Evolutionary conservation across 257 asterid genomes (phyloP).

Genomic region (Solanum rostratum): DNA sequence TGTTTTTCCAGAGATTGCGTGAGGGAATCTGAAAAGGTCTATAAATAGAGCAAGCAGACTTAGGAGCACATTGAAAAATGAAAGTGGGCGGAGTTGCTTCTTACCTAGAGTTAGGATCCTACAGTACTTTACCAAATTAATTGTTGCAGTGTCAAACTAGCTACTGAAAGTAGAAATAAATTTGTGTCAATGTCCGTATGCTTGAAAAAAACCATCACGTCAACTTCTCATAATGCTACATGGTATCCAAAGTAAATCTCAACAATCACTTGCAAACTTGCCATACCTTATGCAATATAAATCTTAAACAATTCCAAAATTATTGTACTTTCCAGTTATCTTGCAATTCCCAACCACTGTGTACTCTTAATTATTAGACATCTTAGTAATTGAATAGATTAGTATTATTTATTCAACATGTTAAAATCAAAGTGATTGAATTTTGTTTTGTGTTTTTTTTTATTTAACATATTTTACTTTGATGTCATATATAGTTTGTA

Average conservation of each 20-base stretch:
- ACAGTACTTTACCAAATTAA: background rate
- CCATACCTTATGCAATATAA: background rate
- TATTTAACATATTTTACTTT: background rate
- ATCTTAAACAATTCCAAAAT: background rate
- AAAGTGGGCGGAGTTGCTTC: background rate
- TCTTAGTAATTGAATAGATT: background rate
- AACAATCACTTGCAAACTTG: background rate
- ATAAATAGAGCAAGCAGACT: background rate
- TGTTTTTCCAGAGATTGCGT: background rate
- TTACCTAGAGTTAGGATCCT: background rate
- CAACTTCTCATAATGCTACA: background rate
- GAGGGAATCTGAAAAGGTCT: background rate
- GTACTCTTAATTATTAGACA: background rate
- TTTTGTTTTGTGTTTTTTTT: background rate
- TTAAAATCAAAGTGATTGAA: background rate
- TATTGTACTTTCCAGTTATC: background rate
- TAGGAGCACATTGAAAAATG: background rate
- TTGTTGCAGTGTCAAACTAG: background rate
- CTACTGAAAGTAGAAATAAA: background rate
- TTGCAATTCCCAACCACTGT: background rate
- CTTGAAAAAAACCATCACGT: background rate
- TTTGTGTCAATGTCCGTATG: background rate
- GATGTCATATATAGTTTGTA: background rate
- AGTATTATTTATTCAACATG: background rate
- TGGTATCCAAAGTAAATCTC: background rate